phyloP scores from a whole-genome alignment of 2,329 filamentous ascomycete species.

The Sporothrix protearum region DNA sequence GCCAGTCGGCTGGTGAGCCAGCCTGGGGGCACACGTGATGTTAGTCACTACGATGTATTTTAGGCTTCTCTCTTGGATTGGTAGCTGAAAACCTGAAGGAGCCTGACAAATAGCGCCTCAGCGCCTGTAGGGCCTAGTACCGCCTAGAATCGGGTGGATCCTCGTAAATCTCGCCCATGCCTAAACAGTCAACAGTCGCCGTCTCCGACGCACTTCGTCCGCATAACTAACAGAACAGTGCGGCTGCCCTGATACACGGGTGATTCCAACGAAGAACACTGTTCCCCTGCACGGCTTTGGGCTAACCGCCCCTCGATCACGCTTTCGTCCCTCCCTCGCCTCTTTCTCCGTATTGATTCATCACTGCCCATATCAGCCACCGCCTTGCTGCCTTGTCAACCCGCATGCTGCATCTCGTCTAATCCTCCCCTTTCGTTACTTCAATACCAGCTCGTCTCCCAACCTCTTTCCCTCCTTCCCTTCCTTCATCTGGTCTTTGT shows the following conservation, averaged over 20 bases:
- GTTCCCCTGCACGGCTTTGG: neutral
- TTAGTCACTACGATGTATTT: neutral
- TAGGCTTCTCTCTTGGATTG: neutral
- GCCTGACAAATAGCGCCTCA: constrained; percentile 8
- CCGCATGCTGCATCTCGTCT: neutral
- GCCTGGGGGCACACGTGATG: neutral
- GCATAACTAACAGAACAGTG: neutral
- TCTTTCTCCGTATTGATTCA: constrained; percentile 12
- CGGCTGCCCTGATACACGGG: neutral
- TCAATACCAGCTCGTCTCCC: neutral
- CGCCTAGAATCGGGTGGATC: neutral
- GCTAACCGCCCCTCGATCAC: constrained; percentile 9
- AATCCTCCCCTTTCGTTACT: too few species aligned
- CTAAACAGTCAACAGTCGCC: constrained; percentile 3
- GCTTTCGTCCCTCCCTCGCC: constrained; percentile 7
- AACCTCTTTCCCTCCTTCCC: neutral
- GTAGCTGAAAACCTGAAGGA: neutral
- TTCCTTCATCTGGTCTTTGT: neutral
- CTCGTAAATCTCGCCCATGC: neutral
- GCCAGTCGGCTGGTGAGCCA: too few species aligned
- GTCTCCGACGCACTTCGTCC: neutral
- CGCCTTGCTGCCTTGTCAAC: constrained; percentile 15
- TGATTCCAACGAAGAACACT: neutral
- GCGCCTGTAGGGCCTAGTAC: neutral
- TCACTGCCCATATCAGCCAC: neutral